phyloP scores from a whole-genome alignment of 768 basidiomycete genomes.

The Trametes cingulata region DNA sequence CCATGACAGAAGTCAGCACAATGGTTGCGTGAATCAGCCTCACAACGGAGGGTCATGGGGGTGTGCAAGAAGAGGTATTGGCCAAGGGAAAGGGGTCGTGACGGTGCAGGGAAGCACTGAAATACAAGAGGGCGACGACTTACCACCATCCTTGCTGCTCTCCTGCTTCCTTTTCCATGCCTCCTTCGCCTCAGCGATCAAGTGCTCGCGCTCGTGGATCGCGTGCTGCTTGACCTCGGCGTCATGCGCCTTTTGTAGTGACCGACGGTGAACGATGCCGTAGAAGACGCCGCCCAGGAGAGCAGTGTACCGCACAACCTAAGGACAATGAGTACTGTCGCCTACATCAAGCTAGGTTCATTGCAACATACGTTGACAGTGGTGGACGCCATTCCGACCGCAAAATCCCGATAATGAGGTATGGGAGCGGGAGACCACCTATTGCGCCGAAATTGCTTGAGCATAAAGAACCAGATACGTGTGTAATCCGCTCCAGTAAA shows the following conservation, averaged over 20 bases:
- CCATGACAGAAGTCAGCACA: not conserved
- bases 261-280: constrained; percentile 89
- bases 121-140: constrained; percentile 32
- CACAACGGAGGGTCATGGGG: constrained; percentile 13
- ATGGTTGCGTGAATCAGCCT: not conserved
- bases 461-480: not conserved
- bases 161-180: constrained; percentile 85
- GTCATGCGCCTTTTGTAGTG: constrained; percentile 82
- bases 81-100: not conserved
- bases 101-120: not conserved
- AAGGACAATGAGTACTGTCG: not conserved
- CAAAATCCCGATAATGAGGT: constrained; percentile 3
- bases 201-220: constrained; percentile 67
- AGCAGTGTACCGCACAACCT: constrained; percentile 93
- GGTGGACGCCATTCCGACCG: constrained; percentile 59
- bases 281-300: constrained; percentile 85
- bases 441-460: not conserved
- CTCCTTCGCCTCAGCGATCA: constrained; percentile 86
- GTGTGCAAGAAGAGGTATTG: not conserved
- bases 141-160: constrained; percentile 53
- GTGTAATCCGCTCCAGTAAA: not conserved
- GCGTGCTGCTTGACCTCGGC: constrained; percentile 73
- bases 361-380: constrained; percentile 71
- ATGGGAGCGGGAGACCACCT: constrained; percentile 4
- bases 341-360: not conserved